Evolutionary conservation across 108 stramenopile species (phyloP), one percentile per base, ranked within the genome.

Genomic region (Stephanodiscus triporus): DNA sequence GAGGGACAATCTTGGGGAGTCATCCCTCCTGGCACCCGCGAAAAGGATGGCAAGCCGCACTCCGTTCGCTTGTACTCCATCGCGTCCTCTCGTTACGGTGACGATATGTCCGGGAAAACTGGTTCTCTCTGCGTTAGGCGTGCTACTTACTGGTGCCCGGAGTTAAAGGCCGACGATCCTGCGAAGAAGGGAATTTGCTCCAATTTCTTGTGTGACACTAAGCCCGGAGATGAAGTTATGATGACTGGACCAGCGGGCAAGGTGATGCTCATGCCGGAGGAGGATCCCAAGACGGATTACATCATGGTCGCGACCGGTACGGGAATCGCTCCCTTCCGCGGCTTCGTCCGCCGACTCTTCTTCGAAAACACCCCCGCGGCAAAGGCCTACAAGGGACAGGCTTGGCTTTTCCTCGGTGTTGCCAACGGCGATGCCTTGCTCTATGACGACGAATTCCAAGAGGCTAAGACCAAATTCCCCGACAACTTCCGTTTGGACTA

Each of bases 291-390:
- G 48, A 94, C 97, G 29, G 95, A 97, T 72, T 91, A 96, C 82
- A 98, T 98, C 86, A 98, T 98, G 97, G 95, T 98, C 68, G 97
- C 96, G 49, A 98, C 97, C 59, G 97, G 97, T 38, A 98, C 97
- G 40, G 97, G 97, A 30, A 97, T 98, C 82, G 97, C 97, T 49
- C 97, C 97, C 54, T 98, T 96, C 93, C 94, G 97, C 68, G 90
- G 91, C 29, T 97, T 98, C 85, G 76, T 98, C 72, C 97, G 97
- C 69, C 92, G 97, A 66, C 92, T 98, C 43, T 98, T 98, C 75
- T 73, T 81, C 58, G 97, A 98, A 81, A 69, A 94, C n/a, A 98
- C 97, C 17, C 97, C 94, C 54, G 97, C 96, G 58, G 89, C 80
- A 40, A 74, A 77, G 20, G 92, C 85, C 27, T 98, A 94, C 94